phyloP scores from a whole-genome alignment of 2,329 filamentous ascomycete species.

The Hymenoscyphus fraxineus region DNA sequence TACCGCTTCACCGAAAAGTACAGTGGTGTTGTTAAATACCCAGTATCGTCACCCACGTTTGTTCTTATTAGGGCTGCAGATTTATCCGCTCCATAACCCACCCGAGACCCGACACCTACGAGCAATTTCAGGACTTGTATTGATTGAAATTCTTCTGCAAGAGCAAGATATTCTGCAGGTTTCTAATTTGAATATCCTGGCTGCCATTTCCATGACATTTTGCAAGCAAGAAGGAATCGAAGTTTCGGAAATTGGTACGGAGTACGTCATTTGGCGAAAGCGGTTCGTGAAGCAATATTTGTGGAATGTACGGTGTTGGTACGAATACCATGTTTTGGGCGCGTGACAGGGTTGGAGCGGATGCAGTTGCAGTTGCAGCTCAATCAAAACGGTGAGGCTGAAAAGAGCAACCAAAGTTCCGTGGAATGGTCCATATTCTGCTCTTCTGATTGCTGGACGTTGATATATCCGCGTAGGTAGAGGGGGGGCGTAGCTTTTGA shows the following conservation, averaged over 20 bases:
- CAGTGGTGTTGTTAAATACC: conserved; percentile 8
- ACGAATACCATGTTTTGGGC: neutral
- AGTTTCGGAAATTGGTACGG: neutral
- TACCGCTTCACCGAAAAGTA: conserved; percentile 7
- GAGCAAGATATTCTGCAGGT: neutral
- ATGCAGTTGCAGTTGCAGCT: too few species aligned
- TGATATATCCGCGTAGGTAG: neutral
- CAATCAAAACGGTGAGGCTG: conserved; percentile 3
- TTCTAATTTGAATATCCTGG: neutral
- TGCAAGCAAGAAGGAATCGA: too few species aligned
- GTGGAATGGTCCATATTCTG: neutral
- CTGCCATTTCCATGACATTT: neutral
- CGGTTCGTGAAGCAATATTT: neutral
- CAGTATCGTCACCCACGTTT: neutral
- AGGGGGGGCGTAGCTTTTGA: neutral
- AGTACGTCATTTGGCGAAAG: neutral
- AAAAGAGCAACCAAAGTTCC: neutral
- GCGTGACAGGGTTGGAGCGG: neutral
- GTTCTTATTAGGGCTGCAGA: neutral
- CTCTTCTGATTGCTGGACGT: conserved; percentile 8
- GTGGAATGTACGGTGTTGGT: neutral
- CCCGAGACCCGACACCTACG: conserved; percentile 4
- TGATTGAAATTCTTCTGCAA: conserved; percentile 5
- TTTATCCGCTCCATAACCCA: conserved; percentile 10
- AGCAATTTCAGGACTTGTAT: neutral